phyloP scores from a whole-genome alignment of 495 filamentous ascomycete genomes.

The Penicillium longicatenatum region DNA sequence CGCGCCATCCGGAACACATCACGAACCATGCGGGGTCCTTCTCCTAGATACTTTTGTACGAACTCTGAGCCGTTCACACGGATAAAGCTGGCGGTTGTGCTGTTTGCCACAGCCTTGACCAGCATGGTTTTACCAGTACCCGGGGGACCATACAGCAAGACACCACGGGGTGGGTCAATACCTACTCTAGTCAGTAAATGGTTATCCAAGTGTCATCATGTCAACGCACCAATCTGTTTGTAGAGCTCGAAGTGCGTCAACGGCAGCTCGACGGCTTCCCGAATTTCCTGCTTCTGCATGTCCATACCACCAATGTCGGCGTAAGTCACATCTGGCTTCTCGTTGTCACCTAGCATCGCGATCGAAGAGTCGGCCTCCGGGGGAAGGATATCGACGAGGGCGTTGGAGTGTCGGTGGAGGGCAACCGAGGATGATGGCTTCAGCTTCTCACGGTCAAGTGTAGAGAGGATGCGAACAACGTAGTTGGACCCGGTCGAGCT shows the following conservation, averaged over 20 bases:
- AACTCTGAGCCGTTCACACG: slow-evolving; percentile 97
- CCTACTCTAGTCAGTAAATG: slow-evolving; percentile 49
- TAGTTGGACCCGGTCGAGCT: slow-evolving; percentile 98
- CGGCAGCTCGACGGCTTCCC: slow-evolving; percentile 95
- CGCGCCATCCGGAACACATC: slow-evolving; percentile 99
- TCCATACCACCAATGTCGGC: slow-evolving; percentile 96
- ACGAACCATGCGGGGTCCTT: slow-evolving; percentile 97
- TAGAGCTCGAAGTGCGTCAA: slow-evolving; percentile 97
- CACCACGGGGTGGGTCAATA: slow-evolving; percentile 96
- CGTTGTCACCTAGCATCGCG: slow-evolving; percentile 92
- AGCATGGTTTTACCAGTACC: slow-evolving; percentile 99
- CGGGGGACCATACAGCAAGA: slow-evolving; percentile 92
- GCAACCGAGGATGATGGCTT: slow-evolving; percentile 98
- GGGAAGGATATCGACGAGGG: slow-evolving; percentile 95
- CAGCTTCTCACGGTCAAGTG: slow-evolving; percentile 94
- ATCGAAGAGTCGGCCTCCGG: slow-evolving; percentile 98
- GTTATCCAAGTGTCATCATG: background rate
- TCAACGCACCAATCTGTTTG: slow-evolving; percentile 77
- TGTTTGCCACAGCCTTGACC: slow-evolving; percentile 97
- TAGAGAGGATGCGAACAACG: slow-evolving; percentile 97
- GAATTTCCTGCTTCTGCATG: slow-evolving; percentile 99
- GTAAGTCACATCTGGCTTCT: slow-evolving; percentile 98
- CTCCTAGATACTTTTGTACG: slow-evolving; percentile 97
- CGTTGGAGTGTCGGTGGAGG: slow-evolving; percentile 96
- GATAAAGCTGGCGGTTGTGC: slow-evolving; percentile 97